phyloP scores from a whole-genome alignment of 306 rosid genomes.

The Cucurbita pepo region DNA sequence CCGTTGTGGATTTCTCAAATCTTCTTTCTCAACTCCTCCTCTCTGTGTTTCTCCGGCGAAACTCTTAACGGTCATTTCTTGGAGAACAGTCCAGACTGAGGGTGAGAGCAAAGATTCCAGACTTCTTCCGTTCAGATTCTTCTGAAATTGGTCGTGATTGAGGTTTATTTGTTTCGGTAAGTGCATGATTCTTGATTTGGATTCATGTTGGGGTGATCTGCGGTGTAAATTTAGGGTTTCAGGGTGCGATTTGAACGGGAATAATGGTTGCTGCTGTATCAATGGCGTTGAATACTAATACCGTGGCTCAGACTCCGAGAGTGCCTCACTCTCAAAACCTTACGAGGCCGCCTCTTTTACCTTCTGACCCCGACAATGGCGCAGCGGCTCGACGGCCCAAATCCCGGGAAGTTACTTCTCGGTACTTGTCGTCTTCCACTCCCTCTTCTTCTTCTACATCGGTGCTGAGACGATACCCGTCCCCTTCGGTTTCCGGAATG shows the following conservation, averaged over 20 bases:
- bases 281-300: slow-evolving; percentile 35
- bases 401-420: slow-evolving; percentile 62
- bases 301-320: slow-evolving; percentile 22
- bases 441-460: slow-evolving; percentile 18
- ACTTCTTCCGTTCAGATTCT: background rate
- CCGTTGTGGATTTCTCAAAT: background rate
- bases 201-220: background rate
- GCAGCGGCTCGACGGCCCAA: slow-evolving; percentile 41
- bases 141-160: background rate
- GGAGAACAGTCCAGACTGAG: background rate
- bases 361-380: slow-evolving; percentile 74
- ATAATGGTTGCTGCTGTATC: slow-evolving; percentile 71
- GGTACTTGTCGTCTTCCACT: slow-evolving; percentile 53
- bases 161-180: slow-evolving; percentile 5
- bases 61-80: slow-evolving; percentile 3
- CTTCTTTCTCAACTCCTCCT: background rate
- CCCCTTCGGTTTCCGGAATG: slow-evolving; percentile 46
- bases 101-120: too few species aligned
- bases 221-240: slow-evolving; percentile 14
- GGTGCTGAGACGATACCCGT: slow-evolving; percentile 32
- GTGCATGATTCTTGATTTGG: background rate
- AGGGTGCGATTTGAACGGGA: slow-evolving; percentile 7
- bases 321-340: slow-evolving; percentile 28
- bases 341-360: slow-evolving; percentile 53
- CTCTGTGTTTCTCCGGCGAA: slow-evolving; percentile 12